Evolutionary conservation across 805 yeast genomes (phyloP).

Genomic region (Maudiozyma bulderi): DNA sequence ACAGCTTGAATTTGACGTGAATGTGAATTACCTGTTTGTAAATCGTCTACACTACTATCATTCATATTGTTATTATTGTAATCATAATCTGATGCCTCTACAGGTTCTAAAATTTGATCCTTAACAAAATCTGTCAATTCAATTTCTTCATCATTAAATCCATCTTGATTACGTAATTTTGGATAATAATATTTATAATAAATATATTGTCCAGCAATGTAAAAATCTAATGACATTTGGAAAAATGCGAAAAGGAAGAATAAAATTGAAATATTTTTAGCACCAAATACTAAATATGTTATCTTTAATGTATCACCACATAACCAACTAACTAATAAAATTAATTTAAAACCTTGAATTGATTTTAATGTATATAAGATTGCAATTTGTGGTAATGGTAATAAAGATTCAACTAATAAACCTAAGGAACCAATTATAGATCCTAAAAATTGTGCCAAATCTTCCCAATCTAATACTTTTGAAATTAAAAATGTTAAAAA

Average conservation of each 20-base stretch:
- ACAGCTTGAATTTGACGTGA: background rate
- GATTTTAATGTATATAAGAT: slow-evolving; percentile 55
- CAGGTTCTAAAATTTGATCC: background rate
- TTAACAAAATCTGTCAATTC: background rate
- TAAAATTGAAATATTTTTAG: slow-evolving; percentile 53
- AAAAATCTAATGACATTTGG: slow-evolving; percentile 66
- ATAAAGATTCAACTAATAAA: slow-evolving; percentile 57
- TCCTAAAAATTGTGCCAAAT: slow-evolving; percentile 46
- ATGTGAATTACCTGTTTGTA: background rate
- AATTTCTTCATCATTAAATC: slow-evolving; percentile 3
- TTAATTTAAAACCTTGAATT: slow-evolving; percentile 68
- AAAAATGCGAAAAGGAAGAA: slow-evolving; percentile 65
- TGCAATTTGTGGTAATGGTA: slow-evolving; percentile 74
- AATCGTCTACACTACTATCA: background rate
- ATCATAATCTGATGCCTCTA: background rate
- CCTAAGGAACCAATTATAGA: slow-evolving; percentile 50
- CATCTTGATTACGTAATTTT: slow-evolving; percentile 11
- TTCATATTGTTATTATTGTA: no score
- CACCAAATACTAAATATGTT: slow-evolving; percentile 65
- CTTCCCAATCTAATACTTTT: slow-evolving; percentile 31
- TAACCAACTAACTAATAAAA: slow-evolving; percentile 73
- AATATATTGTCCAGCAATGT: slow-evolving; percentile 64
- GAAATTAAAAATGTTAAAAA: slow-evolving; percentile 24
- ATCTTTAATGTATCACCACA: slow-evolving; percentile 81
- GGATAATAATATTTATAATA: slow-evolving; percentile 42